phyloP scores from a whole-genome alignment of 495 filamentous ascomycete species.

The Tetracladium marchalianum region DNA sequence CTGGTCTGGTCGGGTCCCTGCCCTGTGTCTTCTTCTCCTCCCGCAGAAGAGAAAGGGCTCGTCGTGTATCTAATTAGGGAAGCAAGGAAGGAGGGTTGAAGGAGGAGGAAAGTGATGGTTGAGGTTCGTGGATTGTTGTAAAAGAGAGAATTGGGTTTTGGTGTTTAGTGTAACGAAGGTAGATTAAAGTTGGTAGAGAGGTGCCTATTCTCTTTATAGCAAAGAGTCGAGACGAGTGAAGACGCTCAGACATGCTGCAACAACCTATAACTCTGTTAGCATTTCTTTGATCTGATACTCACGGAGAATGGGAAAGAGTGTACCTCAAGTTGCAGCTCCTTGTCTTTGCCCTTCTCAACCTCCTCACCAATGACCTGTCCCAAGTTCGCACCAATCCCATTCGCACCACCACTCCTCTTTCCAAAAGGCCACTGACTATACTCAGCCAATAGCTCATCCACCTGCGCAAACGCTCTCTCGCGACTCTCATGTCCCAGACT shows the following conservation, averaged over 20 bases:
- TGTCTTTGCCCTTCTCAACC: constrained; percentile 73
- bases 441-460: constrained; percentile 89
- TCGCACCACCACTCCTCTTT: constrained; percentile 61
- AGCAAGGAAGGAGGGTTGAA: no score
- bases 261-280: constrained; percentile 43
- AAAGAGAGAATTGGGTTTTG: no score
- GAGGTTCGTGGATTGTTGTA: no score
- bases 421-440: constrained; percentile 97
- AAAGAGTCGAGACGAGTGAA: constrained; percentile 94
- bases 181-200: no score
- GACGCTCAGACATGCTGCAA: constrained; percentile 90
- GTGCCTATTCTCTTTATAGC: constrained; percentile 39
- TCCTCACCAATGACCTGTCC: constrained; percentile 85
- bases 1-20: no score
- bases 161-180: no score
- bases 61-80: no score
- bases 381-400: constrained; percentile 87
- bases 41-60: no score
- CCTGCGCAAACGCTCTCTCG: constrained; percentile 90
- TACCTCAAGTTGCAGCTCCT: constrained; percentile 88
- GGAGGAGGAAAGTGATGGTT: no score
- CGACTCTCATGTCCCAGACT: constrained; percentile 88
- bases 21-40: no score
- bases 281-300: background rate
- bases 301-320: constrained; percentile 16